phyloP scores from a whole-genome alignment of 441 rosid species.

The Dalechampia spathulata region DNA sequence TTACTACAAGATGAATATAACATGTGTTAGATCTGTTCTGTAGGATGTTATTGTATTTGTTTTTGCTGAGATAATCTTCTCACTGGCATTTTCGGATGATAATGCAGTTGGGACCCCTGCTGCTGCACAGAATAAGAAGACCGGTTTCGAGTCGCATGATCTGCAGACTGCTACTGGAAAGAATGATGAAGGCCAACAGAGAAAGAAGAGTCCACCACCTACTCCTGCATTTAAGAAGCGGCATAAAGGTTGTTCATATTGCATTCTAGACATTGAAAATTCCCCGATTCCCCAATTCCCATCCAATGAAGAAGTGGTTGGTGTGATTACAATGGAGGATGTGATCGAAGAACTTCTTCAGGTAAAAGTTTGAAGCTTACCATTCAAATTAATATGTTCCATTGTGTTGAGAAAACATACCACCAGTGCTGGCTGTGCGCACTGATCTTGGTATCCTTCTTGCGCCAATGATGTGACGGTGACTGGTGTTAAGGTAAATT shows the following conservation, averaged over 20 bases:
- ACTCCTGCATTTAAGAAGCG: conserved; percentile 69
- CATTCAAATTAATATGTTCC: not conserved
- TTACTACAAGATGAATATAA: conserved; percentile 5
- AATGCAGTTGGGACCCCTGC: conserved; percentile 12
- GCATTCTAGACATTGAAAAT: conserved; percentile 68
- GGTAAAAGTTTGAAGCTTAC: conserved; percentile 10
- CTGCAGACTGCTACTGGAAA: conserved; percentile 23
- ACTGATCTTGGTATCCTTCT: not conserved
- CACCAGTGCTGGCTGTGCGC: not conserved
- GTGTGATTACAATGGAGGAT: conserved; percentile 91
- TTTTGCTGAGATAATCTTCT: conserved; percentile 8
- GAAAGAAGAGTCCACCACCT: conserved; percentile 40
- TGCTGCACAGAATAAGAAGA: conserved; percentile 20
- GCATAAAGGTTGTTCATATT: conserved; percentile 77
- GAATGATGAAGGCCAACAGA: conserved; percentile 34
- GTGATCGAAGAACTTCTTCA: conserved; percentile 72
- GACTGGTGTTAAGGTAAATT: not conserved
- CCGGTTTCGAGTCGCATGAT: conserved; percentile 32
- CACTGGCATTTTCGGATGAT: conserved; percentile 24
- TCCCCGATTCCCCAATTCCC: conserved; percentile 56
- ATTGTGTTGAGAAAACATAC: not conserved
- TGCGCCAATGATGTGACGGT: not conserved
- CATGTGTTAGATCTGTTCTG: not conserved
- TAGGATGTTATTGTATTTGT: conserved; percentile 4
- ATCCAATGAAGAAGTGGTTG: conserved; percentile 62